Conservation (phyloP, 2,329 filamentous ascomycete species). For the Fusarium udum region DNA sequence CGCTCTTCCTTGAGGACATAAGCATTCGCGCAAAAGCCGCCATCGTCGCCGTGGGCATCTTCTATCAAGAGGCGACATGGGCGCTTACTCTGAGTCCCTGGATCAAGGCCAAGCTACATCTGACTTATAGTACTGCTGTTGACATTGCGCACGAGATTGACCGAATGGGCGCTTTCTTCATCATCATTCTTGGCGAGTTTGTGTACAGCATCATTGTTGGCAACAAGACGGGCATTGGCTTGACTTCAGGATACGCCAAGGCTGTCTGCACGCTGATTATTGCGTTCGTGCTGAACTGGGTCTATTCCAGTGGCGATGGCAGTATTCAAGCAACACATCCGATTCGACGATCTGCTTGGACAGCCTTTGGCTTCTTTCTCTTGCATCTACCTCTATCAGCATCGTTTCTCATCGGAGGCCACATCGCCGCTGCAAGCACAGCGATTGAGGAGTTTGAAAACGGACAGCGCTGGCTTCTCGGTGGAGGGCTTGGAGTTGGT, state of each 20-base stretch:
- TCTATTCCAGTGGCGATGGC: constrained; percentile 60
- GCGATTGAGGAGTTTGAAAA: constrained; percentile 51
- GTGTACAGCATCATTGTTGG: constrained; percentile 59
- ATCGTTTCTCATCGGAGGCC: constrained; percentile 57
- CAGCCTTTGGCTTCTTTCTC: constrained; percentile 56
- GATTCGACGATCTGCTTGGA: constrained; percentile 55
- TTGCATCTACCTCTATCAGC: constrained; percentile 57
- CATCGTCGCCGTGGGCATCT: constrained; percentile 53
- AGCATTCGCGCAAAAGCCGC: constrained; percentile 54
- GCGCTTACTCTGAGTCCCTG: constrained; percentile 55
- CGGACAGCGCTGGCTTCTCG: constrained; percentile 58
- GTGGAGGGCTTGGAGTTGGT: constrained; percentile 56
- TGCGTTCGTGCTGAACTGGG: constrained; percentile 61
- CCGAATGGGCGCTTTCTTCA: constrained; percentile 61
- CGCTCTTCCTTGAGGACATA: constrained; percentile 55
- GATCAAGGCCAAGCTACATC: constrained; percentile 53
- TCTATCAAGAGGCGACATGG: constrained; percentile 56
- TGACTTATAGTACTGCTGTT: constrained; percentile 58
- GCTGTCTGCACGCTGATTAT: constrained; percentile 60
- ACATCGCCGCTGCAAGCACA: constrained; percentile 55
- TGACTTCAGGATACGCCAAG: constrained; percentile 54
- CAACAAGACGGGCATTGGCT: constrained; percentile 55
- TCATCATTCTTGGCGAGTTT: constrained; percentile 62
- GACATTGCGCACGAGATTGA: constrained; percentile 61
- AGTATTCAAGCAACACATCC: constrained; percentile 55